Base-by-base conservation (phyloP, 108 stramenopile species). In the Epithemia pelagica region DNA sequence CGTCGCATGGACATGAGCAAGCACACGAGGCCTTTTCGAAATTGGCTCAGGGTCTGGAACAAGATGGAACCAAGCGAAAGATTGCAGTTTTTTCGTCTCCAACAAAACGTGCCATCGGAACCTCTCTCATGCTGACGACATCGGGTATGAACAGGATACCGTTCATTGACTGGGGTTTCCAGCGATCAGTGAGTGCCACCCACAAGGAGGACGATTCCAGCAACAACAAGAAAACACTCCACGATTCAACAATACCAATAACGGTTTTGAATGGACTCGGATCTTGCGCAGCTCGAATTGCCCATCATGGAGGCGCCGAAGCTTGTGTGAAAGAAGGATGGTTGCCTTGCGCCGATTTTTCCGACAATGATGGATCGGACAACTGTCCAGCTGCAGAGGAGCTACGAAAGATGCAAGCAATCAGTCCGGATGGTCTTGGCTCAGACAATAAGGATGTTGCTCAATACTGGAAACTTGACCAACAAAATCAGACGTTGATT, bases 241-340 rank as follows among this genome's bases (percentile, higher is more conserved):
- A 24, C 32, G 8, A 18, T 23, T 53, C 37, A 5, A 55, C 64
- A 5, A 37, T 65, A 2, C 64, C 64, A 24, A 20, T 46, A 5
- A 65, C 54, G 2, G 64, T 65, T 10, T n/a, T 65, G 64, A 65
- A 65, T 65, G 64, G 64, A 3, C 22, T 65, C 7, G 23, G 22
- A 19, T 23, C 30, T 23, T 65, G 64, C 33, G 64, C 64, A 27
- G 52, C 64, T 22, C 8, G 20, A 21, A 31, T 65, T 5, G 26
- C 19, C 23, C 19, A 22, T 21, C 5, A 24, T 2, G 52, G 64
- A 24, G 51, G 51, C 2, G 52, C 52, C 32, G 23, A 8, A n/a
- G 52, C 37, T 22, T 10, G 7, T 37, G 64, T 65, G 30, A 20
- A 52, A 22, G 25, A 8, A 46, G 64, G 64, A 3, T 8, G 3